Evolutionary conservation across 768 basidiomycete genomes (phyloP).

Genomic region (Boletus rubropictus): DNA sequence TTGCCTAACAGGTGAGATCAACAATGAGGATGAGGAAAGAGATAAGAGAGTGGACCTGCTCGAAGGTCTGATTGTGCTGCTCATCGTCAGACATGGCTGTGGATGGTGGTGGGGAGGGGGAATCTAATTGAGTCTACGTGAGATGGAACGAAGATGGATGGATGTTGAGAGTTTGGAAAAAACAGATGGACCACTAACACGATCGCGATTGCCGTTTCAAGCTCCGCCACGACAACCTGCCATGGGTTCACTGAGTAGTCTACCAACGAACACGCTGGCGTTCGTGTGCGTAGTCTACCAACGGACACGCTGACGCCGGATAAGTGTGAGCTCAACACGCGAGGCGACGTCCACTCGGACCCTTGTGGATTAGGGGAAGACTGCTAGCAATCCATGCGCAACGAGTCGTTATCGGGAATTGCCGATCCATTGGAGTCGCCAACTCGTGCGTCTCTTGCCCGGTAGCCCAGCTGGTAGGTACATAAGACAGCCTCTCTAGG

Average conservation of each 20-base stretch:
- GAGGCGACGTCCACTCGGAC: neutral
- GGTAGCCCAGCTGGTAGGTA: conserved; percentile 10
- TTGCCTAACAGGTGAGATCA: conserved; percentile 42
- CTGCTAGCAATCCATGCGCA: neutral
- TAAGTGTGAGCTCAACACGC: conserved; percentile 1
- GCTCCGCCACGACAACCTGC: conserved; percentile 32
- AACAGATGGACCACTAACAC: conserved; percentile 7
- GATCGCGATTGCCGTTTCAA: conserved; percentile 34
- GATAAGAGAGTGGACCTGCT: conserved; percentile 48
- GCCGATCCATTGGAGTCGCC: conserved; percentile 6
- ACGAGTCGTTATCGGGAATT: conserved; percentile 7
- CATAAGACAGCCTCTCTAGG: neutral
- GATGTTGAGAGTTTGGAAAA: conserved; percentile 13
- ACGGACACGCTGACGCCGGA: neutral
- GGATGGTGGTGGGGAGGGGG: conserved; percentile 10
- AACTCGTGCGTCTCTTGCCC: neutral
- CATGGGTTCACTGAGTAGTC: neutral
- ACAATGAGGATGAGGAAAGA: conserved; percentile 4
- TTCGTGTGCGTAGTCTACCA: neutral
- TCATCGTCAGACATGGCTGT: conserved; percentile 85
- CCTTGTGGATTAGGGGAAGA: neutral
- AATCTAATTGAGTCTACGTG: conserved; percentile 22
- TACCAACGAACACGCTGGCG: neutral
- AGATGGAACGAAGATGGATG: conserved; percentile 24
- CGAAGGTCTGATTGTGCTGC: conserved; percentile 86